A percentile compares a stretch with the other conserved stretches of the same genome.
These are phyloP conservation scores for Colletotrichum camelliae DNA, from an alignment of 2,329 filamentous ascomycete species.

Conservation along the genomic window DNA sequence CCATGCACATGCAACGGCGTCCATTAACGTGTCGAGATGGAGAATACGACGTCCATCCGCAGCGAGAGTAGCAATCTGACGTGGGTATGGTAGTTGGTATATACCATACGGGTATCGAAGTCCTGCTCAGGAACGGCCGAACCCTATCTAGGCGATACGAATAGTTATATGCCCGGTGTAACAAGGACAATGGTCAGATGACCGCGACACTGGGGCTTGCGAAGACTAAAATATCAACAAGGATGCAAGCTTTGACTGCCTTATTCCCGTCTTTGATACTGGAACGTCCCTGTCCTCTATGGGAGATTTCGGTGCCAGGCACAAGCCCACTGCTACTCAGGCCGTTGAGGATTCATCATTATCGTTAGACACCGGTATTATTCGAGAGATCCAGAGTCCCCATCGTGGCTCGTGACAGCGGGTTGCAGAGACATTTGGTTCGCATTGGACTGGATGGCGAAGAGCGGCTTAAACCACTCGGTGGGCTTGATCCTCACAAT, in stretches of 20 bases:
- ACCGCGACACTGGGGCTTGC: neutral
- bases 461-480: neutral
- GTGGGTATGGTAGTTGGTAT: neutral
- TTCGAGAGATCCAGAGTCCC: neutral
- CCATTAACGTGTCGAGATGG: neutral
- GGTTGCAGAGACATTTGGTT: neutral
- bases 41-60: neutral
- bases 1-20: neutral
- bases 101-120: neutral
- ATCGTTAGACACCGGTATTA: neutral
- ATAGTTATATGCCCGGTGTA: neutral
- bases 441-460: neutral
- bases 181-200: neutral
- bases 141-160: neutral
- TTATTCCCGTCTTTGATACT: neutral
- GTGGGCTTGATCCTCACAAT: neutral
- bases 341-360: neutral
- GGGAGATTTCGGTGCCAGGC: neutral
- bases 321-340: neutral
- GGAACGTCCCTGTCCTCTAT: neutral
- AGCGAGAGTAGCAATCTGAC: neutral
- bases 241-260: neutral
- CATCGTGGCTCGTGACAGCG: neutral
- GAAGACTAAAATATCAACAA: neutral
- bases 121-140: neutral